Evolutionary conservation across 495 filamentous ascomycete species (phyloP), one percentile per base, ranked within the genome.

Genomic region (Aspergillus homomorphus): DNA sequence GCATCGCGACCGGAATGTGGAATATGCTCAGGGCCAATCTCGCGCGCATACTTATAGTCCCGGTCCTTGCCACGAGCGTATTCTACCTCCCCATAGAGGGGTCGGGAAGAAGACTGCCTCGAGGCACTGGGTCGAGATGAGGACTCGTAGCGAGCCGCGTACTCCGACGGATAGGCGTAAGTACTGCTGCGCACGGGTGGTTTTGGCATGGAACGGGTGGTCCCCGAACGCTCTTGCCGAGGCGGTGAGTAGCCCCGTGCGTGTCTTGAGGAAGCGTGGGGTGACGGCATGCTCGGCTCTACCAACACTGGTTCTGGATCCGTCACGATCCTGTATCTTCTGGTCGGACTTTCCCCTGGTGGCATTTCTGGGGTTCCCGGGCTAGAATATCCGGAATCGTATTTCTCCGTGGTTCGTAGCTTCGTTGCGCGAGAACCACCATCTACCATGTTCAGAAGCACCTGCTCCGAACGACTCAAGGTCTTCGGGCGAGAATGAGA

Each of bases 321-420:
- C 30, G 41, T 43, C 21, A 65, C 26, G 22, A 72, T 62, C 59
- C 65, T 73, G 62, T 76, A 76, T 45, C 71, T 55, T 63, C 73
- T 75, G 9, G 73, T 67, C 0, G 72, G 67, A 46, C 56, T 59
- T 30, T 65, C 59, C 4, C 63, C 62, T 8, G 64, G 56, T 15
- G 59, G 51, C 56, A 73, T 69, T 22, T 79, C 76, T 14, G 77
- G 70, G 0, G 75, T 77, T 33, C 66, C 68, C 42, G 77, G 71
- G 55, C 75, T 79, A 12, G 74, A 79, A 55, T 79, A 77, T 12
- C 76, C 76, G 4, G 78, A 80, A 45, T 82, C 79, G 23, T 75
- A 64, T 52, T 69, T 65, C 5, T 78, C 72, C 4, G 54, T 24
- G 9, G 61, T 55, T 56, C 71, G 58, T 18, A 70, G 58, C 53